phyloP scores from a whole-genome alignment of 164 flowering plant species.

The Protea cynaroides region DNA sequence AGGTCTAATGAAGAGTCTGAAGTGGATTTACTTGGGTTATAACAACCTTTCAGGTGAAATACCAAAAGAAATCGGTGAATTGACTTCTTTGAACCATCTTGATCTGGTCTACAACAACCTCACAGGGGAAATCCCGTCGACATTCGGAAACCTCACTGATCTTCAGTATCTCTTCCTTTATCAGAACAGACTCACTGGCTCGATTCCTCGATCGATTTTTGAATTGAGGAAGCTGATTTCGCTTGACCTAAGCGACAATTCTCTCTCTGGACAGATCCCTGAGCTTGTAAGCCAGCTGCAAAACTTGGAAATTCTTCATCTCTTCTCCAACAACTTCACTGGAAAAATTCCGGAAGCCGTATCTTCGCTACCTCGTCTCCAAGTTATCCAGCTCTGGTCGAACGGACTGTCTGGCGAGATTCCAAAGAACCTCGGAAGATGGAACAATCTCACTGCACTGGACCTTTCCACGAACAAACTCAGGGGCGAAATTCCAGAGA shows the following conservation, averaged over 20 bases:
- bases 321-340: constrained; percentile 60
- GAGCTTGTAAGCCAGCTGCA: constrained; percentile 42
- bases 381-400: constrained; percentile 73
- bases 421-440: constrained; percentile 53
- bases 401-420: constrained; percentile 64
- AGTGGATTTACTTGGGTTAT: constrained; percentile 76
- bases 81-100: constrained; percentile 55
- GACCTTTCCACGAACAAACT: constrained; percentile 82
- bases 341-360: constrained; percentile 61
- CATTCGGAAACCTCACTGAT: constrained; percentile 55
- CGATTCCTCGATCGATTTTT: constrained; percentile 49
- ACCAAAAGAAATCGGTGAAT: constrained; percentile 49
- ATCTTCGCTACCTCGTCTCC: constrained; percentile 50
- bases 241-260: constrained; percentile 76
- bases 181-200: constrained; percentile 56
- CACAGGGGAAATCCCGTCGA: constrained; percentile 58
- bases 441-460: constrained; percentile 50
- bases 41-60: constrained; percentile 75
- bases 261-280: constrained; percentile 65
- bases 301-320: constrained; percentile 60
- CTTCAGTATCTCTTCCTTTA: constrained; percentile 67
- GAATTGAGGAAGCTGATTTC: constrained; percentile 47
- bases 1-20: constrained; percentile 47
- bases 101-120: constrained; percentile 81
- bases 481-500: constrained; percentile 56